Evolutionary conservation across 2,329 filamentous ascomycete species (phyloP), one percentile per base, ranked within the genome.

Genomic region (Pestalotiopsis sp.): DNA sequence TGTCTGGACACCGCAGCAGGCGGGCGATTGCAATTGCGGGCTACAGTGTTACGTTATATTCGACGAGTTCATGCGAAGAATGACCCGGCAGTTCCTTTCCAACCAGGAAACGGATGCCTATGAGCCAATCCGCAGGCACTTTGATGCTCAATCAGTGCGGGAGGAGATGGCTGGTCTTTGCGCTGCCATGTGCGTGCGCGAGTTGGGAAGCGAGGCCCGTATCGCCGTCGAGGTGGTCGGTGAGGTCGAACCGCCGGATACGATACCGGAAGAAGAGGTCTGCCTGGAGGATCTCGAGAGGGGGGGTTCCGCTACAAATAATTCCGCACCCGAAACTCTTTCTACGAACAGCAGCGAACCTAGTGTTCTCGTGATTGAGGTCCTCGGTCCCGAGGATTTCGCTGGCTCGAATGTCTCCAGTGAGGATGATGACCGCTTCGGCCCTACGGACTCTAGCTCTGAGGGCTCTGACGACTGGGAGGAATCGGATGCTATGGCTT

Each of bases 31-130:
- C 23, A 60, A 31, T 17, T 65, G 61, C 27, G 67, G 67, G 12
- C 4, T 68, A 4, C 38, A 52, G 2, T 49, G 60, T 9, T 68
- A 60, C 38, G 11, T 14, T 7, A 41, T 66, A 20, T 41, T 36
- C 5, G 20, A 52, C 36, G 62, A 68, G 39, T 45, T 68, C 36
- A 68, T 68, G 67, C 41, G 60, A 56, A 61, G 45, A 9, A 38
- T 68, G n/a, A 68, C 60, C 13, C 31, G 17, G 7, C 14, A 57
- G 9, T 23, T 12, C 25, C 4, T 5, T 3, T 12, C 13, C 11
- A 4, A 36, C 23, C 9, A 49, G 39, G 23, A 36, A n/a, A 41
- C 12, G 11, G n/a, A 31, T 57, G 31, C 23, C 49, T 23, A 17
- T 1, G 59, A 62, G 31, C 59, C 59, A 6, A 36, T 62, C 7